These are phyloP conservation scores for Kokia cookei DNA, from an alignment of 441 rosid species.

Conservation along the genomic window DNA sequence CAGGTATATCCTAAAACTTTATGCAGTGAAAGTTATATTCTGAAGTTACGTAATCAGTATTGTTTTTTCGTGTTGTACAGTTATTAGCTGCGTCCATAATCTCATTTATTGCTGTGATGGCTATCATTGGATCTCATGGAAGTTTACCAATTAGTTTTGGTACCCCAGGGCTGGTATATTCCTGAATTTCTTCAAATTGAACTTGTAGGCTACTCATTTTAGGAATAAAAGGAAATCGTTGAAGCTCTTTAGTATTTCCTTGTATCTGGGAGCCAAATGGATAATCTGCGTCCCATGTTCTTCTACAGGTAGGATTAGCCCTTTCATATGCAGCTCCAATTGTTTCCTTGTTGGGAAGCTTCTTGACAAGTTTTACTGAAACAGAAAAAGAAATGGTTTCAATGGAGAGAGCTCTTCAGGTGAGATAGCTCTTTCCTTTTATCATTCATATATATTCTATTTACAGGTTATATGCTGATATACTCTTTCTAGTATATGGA, in stretches of 20 bases:
- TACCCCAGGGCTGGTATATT: conserved; percentile 86
- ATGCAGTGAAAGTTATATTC: neutral
- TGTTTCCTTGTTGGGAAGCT: conserved; percentile 83
- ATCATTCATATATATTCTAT: neutral
- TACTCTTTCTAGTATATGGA: conserved; percentile 70
- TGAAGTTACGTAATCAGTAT: neutral
- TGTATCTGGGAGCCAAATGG: neutral
- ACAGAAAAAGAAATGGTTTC: conserved; percentile 99
- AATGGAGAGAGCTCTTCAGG: conserved; percentile 89
- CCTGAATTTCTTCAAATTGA: neutral
- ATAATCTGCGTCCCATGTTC: neutral
- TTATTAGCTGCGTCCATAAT: conserved; percentile 71
- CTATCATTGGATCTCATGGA: conserved; percentile 71
- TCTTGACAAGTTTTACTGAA: conserved; percentile 92
- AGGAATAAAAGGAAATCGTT: neutral
- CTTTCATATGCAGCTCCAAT: conserved; percentile 91
- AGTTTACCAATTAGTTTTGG: conserved; percentile 73
- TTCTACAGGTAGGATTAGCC: conserved; percentile 85
- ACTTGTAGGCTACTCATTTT: neutral
- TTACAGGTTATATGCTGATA: conserved; percentile 7
- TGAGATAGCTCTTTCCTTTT: conserved; percentile 16
- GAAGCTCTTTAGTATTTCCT: neutral
- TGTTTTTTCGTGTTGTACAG: conserved; percentile 33
- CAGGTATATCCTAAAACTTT: conserved; percentile 49
- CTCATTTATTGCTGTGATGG: conserved; percentile 73